Evolutionary conservation across 2,329 filamentous ascomycete species (phyloP).

Genomic region (Cladosporium colombiae): DNA sequence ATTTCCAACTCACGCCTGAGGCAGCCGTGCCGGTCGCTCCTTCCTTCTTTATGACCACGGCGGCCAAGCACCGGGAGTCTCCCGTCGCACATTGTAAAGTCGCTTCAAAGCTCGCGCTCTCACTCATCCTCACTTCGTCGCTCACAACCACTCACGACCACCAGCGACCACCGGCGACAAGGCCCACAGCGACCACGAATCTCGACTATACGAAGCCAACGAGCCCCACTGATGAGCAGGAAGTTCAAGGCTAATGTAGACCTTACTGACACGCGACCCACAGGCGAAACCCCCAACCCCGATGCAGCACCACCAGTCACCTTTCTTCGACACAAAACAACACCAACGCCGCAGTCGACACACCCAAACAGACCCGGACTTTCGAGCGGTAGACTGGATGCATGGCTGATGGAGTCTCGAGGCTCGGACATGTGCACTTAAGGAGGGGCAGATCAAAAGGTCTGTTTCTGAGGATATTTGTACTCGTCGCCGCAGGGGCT

Average conservation of each 20-base stretch:
- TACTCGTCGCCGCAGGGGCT: not conserved
- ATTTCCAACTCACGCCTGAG: not conserved
- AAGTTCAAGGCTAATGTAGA: not conserved
- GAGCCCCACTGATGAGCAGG: not conserved
- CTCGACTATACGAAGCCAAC: not conserved
- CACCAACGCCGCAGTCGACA: not conserved
- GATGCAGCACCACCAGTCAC: not conserved
- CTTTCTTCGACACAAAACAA: not conserved
- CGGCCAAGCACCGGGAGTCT: not conserved
- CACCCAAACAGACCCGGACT: not conserved
- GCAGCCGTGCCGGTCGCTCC: not conserved
- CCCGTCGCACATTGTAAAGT: not conserved
- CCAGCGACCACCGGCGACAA: not conserved
- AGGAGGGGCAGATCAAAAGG: not conserved
- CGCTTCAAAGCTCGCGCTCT: not conserved
- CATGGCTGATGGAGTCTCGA: not conserved
- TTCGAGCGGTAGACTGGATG: not conserved
- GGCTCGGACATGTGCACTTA: not conserved
- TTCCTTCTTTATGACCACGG: conserved; percentile 1
- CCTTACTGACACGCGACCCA: not conserved
- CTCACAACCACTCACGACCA: not conserved
- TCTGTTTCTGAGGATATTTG: not conserved
- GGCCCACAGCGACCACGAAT: not conserved
- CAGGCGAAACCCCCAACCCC: not conserved
- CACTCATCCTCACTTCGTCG: not conserved